Conservation (phyloP, 2,329 filamentous ascomycete genomes). For the Botrytis elliptica region DNA sequence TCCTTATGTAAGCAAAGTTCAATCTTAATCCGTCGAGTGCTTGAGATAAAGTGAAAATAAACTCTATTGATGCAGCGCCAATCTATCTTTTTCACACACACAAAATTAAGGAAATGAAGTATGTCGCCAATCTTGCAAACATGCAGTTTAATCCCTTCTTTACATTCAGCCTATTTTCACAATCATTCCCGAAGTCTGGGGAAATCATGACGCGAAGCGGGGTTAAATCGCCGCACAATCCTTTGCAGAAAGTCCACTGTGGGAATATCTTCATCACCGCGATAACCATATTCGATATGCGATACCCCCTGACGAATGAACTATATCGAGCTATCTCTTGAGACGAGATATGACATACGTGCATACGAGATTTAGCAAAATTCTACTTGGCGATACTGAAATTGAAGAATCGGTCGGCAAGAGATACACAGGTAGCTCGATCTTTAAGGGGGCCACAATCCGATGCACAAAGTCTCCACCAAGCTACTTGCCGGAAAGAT, state of each 20-base stretch:
- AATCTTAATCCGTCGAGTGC: neutral
- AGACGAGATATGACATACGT: neutral
- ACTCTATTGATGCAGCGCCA: neutral
- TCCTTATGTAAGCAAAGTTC: constrained; percentile 14
- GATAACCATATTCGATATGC: neutral
- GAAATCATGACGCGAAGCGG: constrained; percentile 18
- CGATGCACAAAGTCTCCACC: constrained; percentile 1
- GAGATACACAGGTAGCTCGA: neutral
- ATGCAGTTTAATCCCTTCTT: neutral
- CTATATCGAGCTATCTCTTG: neutral
- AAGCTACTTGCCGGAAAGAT: neutral
- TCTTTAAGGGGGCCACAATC: neutral
- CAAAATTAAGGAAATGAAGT: neutral
- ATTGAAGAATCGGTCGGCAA: neutral
- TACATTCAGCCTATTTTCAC: constrained; percentile 13
- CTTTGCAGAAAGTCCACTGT: neutral
- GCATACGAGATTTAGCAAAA: neutral
- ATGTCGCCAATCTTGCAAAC: constrained; percentile 16
- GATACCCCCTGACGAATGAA: no score
- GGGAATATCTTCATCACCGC: constrained; percentile 3
- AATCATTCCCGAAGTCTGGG: constrained; percentile 17
- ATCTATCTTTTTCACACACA: neutral
- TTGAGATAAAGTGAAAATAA: neutral
- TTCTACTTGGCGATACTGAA: neutral
- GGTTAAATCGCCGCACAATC: neutral